These are phyloP conservation scores for Ustulina deusta DNA, from an alignment of 2,329 filamentous ascomycete genomes.

Conservation along the genomic window DNA sequence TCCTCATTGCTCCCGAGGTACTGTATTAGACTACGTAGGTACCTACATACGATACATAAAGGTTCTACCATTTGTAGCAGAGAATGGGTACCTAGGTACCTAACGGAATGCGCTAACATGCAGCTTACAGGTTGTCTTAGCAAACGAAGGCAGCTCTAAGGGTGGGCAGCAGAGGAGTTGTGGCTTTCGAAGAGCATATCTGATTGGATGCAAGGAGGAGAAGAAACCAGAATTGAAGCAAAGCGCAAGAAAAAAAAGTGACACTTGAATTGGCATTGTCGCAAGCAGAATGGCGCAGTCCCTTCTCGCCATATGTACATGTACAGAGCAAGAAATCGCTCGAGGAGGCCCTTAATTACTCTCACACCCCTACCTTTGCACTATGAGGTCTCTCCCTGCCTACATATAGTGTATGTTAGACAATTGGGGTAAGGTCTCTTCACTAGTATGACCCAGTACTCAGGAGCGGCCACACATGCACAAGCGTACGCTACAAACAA, in stretches of 20 bases:
- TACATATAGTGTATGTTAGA: neutral
- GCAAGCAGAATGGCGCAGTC: constrained; percentile 13
- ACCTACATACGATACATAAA: too few relatives aligned
- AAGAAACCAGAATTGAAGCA: too few relatives aligned
- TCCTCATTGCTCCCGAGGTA: too few relatives aligned
- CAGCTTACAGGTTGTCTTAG: too few relatives aligned
- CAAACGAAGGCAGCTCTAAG: constrained; percentile 2
- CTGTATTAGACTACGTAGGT: neutral
- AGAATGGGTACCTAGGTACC: too few relatives aligned
- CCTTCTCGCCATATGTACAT: neutral
- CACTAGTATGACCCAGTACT: neutral
- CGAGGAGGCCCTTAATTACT: constrained; percentile 12
- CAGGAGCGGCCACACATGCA: neutral
- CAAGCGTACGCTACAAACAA: neutral
- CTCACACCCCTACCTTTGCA: constrained; percentile 17
- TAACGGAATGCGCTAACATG: too few relatives aligned
- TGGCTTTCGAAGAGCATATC: constrained; percentile 5
- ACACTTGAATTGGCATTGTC: neutral
- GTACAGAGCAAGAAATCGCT: neutral
- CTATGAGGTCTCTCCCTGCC: neutral
- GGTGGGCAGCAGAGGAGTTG: neutral
- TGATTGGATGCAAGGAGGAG: constrained; percentile 17
- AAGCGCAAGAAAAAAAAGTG: neutral
- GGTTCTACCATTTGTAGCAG: too few relatives aligned
- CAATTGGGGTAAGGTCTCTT: neutral